A percentile compares a stretch with the other conserved stretches of the same genome.
phyloP scores from a whole-genome alignment of 176 grass and related monocot genomes.

The Zoysia japonica region DNA sequence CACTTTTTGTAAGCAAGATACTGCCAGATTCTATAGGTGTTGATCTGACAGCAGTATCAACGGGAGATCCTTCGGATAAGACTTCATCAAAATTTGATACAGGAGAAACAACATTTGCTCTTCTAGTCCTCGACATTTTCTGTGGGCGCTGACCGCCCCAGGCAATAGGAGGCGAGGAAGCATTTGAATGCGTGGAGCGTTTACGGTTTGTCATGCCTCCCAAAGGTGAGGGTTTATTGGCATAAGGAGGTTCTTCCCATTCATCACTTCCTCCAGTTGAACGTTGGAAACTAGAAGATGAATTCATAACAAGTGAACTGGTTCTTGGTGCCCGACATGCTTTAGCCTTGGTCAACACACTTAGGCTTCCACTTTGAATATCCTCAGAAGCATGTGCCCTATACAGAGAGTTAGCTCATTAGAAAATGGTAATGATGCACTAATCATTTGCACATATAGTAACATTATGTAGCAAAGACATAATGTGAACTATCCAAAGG shows the following conservation, averaged over 20 bases:
- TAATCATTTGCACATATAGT: slow-evolving; percentile 15
- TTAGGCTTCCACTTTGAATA: slow-evolving; percentile 53
- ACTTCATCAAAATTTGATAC: slow-evolving; percentile 85
- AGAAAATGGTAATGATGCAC: slow-evolving; percentile 29
- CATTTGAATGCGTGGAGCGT: slow-evolving; percentile 52
- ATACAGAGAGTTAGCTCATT: slow-evolving; percentile 22
- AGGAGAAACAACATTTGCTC: slow-evolving; percentile 85
- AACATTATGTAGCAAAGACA: slow-evolving; percentile 4
- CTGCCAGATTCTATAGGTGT: slow-evolving; percentile 30
- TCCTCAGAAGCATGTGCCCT: slow-evolving; percentile 67
- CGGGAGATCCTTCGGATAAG: slow-evolving; percentile 55
- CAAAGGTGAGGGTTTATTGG: slow-evolving; percentile 66
- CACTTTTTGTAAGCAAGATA: slow-evolving; percentile 33
- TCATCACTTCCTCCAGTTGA: slow-evolving; percentile 58
- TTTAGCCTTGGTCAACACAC: slow-evolving; percentile 71
- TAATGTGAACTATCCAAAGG: slow-evolving; percentile 11
- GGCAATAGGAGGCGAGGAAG: slow-evolving; percentile 66
- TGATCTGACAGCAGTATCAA: slow-evolving; percentile 58
- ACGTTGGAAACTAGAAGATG: slow-evolving; percentile 61
- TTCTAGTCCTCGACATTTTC: slow-evolving; percentile 79
- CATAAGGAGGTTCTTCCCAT: slow-evolving; percentile 52
- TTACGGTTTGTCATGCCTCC: slow-evolving; percentile 57
- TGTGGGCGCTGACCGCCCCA: slow-evolving; percentile 78
- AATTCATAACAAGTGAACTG: slow-evolving; percentile 53
- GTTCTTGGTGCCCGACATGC: slow-evolving; percentile 71